A percentile compares a stretch with the other conserved stretches of the same genome.
These are phyloP conservation scores for Verticillium dahliae DNA, from an alignment of 2,329 filamentous ascomycete species.

Conservation along the genomic window DNA sequence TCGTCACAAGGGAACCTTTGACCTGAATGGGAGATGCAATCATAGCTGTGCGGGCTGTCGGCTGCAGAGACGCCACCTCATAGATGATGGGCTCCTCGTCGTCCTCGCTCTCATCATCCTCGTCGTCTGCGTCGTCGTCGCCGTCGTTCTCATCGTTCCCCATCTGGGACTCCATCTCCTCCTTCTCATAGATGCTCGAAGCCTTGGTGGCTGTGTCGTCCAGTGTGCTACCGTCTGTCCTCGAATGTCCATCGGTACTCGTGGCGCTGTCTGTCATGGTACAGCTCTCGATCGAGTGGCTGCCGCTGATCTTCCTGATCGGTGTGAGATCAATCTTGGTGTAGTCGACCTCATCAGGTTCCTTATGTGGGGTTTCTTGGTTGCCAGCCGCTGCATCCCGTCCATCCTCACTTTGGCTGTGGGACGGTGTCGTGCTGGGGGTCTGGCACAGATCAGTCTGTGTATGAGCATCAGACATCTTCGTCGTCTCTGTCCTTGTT, in stretches of 20 bases:
- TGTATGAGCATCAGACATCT: slow-evolving; percentile 63
- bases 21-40: slow-evolving; percentile 60
- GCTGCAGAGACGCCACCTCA: slow-evolving; percentile 55
- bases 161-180: slow-evolving; percentile 15
- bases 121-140: slow-evolving; percentile 27
- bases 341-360: slow-evolving; percentile 51
- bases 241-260: slow-evolving; percentile 9
- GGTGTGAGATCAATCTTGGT: slow-evolving; percentile 50
- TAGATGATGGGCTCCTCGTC: slow-evolving; percentile 63
- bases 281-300: slow-evolving; percentile 25
- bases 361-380: slow-evolving; percentile 28
- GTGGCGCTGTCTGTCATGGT: slow-evolving; percentile 7
- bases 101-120: slow-evolving; percentile 40
- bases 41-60: slow-evolving; percentile 47
- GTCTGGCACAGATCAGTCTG: slow-evolving; percentile 51
- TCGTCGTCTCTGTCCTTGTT: slow-evolving; percentile 60
- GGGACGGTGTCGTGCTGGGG: slow-evolving; percentile 48
- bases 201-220: slow-evolving; percentile 18
- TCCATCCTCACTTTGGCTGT: slow-evolving; percentile 46
- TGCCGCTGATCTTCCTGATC: slow-evolving; percentile 37
- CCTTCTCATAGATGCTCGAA: slow-evolving; percentile 17
- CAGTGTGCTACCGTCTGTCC: slow-evolving; percentile 15
- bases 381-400: slow-evolving; percentile 33
- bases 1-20: slow-evolving; percentile 75
- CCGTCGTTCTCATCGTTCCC: slow-evolving; percentile 19